Base-by-base conservation (phyloP, 169 alveolate genomes). In the Cryptosporidium ubiquitum region DNA sequence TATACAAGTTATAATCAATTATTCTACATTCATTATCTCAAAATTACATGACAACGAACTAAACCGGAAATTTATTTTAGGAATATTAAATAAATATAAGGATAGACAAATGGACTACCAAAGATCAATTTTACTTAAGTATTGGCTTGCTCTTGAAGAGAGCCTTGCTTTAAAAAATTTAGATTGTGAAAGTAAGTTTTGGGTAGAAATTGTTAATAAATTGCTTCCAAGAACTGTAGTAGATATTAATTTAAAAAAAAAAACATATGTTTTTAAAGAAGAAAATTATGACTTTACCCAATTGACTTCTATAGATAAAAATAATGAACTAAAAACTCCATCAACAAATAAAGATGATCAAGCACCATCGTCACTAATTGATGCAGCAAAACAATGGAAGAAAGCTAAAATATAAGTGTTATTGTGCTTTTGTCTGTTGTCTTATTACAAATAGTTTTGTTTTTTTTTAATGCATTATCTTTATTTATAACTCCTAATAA, bases 1-100 rank as follows among this genome's bases (percentile, higher is more conserved):
- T 94, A 91, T 94, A 12, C 94, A 94, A 84, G 95, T 94, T 10
- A 79, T 79, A 5, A 79, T 79, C 16, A 40, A 79, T 33, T 79
- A 79, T 61, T 58, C 89, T 0, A 42, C 75, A 20, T 79, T 79
- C 26, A 58, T 79, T 29, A 39, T 64, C 61, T 79, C 66, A 1
- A 79, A 64, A 26, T 44, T 79, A 12, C 35, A 79, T 58, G 73
- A 58, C 20, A 23, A 44, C 14, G 40, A 35, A 29, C 47, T 60
- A 10, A 64, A 58, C 39, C 68, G 89, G 29, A 51, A 79, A 40
- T 79, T 79, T 35, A 35, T 79, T 42, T 42, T 61, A 31, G 55
- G 39, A 58, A 79, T 44, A 5, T 79, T 79, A 79, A 26, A 60
- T 42, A 37, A 23, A 18, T 79, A 79, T 16, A 79, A 79, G 29